Percentiles rank a stretch among this genome's conserved stretches.
Conservation (phyloP, 2,329 filamentous ascomycete genomes). For the Arthrinium phaeospermum region DNA sequence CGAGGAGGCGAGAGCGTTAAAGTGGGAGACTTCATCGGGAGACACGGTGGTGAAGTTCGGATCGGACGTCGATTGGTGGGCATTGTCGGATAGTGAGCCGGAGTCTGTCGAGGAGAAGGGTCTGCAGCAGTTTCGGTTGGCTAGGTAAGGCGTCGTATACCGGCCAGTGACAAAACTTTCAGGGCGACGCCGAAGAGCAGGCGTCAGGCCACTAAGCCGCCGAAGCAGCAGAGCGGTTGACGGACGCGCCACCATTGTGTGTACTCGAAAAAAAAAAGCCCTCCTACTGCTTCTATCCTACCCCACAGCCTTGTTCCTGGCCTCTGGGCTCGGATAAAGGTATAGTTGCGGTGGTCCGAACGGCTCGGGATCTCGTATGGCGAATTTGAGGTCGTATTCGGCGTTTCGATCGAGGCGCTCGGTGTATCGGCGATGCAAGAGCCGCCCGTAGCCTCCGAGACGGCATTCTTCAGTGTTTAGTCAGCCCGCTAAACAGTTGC, state of each 20-base stretch:
- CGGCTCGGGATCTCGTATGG: not conserved
- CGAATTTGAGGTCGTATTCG: slow-evolving; percentile 1
- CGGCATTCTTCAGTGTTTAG: slow-evolving; percentile 7
- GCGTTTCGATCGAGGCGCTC: not conserved
- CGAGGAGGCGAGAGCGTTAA: slow-evolving; percentile 87
- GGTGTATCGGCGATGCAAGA: slow-evolving; percentile 2
- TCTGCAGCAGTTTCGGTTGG: not conserved
- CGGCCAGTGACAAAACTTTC: not conserved
- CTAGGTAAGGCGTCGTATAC: not conserved
- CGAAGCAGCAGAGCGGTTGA: slow-evolving; percentile 21
- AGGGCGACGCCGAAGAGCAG: slow-evolving; percentile 1
- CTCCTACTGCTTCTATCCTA: not conserved
- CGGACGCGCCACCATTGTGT: slow-evolving; percentile 17
- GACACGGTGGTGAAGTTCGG: slow-evolving; percentile 74
- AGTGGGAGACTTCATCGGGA: slow-evolving; percentile 88
- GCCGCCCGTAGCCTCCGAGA: slow-evolving; percentile 14
- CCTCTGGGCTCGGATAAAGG: not conserved
- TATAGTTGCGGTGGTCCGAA: not conserved
- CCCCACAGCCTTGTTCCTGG: not conserved
- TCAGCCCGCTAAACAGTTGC: slow-evolving; percentile 10
- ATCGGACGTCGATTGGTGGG: slow-evolving; percentile 31
- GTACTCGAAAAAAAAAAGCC: not conserved
- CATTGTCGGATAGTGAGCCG: slow-evolving; percentile 14
- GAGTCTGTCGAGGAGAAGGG: not conserved
- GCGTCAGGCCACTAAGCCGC: slow-evolving; percentile 19